Evolutionary conservation across 305 asterid genomes (phyloP).

Genomic region (Caryopteris hybrid): DNA sequence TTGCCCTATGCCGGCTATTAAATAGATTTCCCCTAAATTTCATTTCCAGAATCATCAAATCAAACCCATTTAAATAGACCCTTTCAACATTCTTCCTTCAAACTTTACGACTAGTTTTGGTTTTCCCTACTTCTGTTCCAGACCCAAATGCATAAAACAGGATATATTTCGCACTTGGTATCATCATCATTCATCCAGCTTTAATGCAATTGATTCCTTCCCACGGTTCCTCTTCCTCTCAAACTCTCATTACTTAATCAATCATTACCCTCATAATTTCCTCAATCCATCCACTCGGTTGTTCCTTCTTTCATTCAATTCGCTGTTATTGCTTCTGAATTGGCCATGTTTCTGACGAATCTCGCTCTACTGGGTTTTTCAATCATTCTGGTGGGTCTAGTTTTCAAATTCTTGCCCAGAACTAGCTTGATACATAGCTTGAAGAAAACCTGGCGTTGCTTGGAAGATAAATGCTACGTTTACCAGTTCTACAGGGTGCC

Average conservation of each 20-base stretch:
- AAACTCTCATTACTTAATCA: neutral
- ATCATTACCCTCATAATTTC: neutral
- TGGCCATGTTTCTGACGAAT: constrained; percentile 39
- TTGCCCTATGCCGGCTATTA: constrained; percentile 20
- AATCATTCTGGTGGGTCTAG: constrained; percentile 21
- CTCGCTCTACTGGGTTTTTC: constrained; percentile 29
- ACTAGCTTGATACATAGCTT: constrained; percentile 40
- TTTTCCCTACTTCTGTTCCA: neutral
- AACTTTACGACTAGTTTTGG: constrained; percentile 14
- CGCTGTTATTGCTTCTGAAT: neutral
- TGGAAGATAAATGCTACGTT: constrained; percentile 52
- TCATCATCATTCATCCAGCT: constrained; percentile 22
- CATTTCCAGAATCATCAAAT: too few relatives aligned
- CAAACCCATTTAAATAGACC: constrained; percentile 15
- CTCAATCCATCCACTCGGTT: neutral
- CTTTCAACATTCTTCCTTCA: constrained; percentile 27
- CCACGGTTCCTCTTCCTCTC: constrained; percentile 2
- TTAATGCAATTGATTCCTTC: constrained; percentile 14
- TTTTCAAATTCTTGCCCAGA: constrained; percentile 36
- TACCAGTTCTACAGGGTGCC: constrained; percentile 84
- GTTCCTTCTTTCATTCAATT: neutral
- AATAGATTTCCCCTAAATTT: neutral
- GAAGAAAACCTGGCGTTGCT: constrained; percentile 37
- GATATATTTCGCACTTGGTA: neutral
- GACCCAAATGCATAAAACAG: neutral